Evolutionary conservation across 75 land plant genomes (phyloP), one percentile per base, ranked within the genome.

Genomic region (Pinus taeda): DNA sequence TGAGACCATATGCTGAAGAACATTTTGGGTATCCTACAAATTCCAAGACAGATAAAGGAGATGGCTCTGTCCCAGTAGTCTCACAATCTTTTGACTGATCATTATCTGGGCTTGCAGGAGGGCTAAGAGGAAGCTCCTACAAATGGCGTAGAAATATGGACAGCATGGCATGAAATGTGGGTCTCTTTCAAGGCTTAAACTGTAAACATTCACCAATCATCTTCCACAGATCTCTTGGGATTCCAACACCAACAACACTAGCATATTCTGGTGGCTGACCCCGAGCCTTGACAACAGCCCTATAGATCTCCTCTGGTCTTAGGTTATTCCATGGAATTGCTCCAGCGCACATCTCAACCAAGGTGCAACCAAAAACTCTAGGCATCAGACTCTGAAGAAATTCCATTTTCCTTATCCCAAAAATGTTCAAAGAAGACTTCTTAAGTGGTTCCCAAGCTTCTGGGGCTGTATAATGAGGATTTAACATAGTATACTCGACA

Each of bases 331-430:
- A 95, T 73, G 95, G 98, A 39, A 84, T 33, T 33, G 1, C 91
- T 53, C 98, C 95, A 57, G 98, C 92, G 77, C 98, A 95, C 98
- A 95, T 95, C 79, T 95, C 98, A 12, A 95, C 95, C 69, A 95
- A 77, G 26, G 91, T 90, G 74, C 98, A 95, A 13, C 95, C 98
- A 92, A 95, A 33, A 95, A 82, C 95, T 95, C 98, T 95, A 95
- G 15, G 95, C 95, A 89, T 95, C 95, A 26, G 95, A 92, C 76
- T 92, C 91, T 29, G 78, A 55, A 21, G 98, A 92, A 75, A 95
- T 89, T 33, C 91, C 95, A 77, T 84, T 82, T 66, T 79, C 90
- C 78, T 92, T 91, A 75, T 95, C 95, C 91, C 95, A 87, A 75
- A 95, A 92, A 92, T 30, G 76, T 91, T 89, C 17, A 91, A 69